Evolutionary conservation across 2,329 filamentous ascomycete genomes (phyloP).

Genomic region (Tolypocladium album): DNA sequence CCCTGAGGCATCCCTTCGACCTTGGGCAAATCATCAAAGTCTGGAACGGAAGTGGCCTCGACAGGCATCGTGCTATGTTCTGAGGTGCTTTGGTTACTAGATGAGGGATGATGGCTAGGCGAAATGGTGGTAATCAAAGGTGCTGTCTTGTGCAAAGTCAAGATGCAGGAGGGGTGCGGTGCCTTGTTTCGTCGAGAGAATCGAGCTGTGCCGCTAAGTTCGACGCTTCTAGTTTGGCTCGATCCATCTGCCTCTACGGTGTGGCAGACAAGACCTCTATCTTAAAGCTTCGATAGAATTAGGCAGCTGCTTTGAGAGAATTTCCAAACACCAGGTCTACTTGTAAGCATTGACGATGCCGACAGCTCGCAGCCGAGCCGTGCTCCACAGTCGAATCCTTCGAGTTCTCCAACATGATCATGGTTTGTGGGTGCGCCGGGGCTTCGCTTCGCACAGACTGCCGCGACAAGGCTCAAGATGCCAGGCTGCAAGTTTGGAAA

Average conservation of each 20-base stretch:
- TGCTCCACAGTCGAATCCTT: neutral
- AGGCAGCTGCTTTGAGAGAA: neutral
- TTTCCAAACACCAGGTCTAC: neutral
- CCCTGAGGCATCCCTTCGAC: conserved; percentile 34
- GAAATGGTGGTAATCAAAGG: neutral
- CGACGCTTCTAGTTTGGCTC: neutral
- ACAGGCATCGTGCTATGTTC: neutral
- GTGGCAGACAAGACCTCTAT: neutral
- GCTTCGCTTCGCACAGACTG: neutral
- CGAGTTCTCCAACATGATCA: neutral
- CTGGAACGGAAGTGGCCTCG: conserved; percentile 20
- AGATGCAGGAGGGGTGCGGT: neutral
- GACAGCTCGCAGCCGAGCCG: neutral
- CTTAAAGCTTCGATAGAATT: neutral
- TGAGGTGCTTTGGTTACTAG: neutral
- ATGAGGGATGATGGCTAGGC: no score
- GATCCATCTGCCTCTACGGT: no score
- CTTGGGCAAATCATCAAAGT: conserved; percentile 30
- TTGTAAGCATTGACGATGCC: neutral
- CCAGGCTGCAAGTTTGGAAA: no score
- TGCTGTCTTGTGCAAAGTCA: neutral
- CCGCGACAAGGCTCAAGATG: no score
- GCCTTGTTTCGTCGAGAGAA: neutral
- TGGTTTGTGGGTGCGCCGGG: neutral
- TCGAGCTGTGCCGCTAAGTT: neutral